Conservation (phyloP, 176 grass and related monocot species). For the Lolium perenne region DNA sequence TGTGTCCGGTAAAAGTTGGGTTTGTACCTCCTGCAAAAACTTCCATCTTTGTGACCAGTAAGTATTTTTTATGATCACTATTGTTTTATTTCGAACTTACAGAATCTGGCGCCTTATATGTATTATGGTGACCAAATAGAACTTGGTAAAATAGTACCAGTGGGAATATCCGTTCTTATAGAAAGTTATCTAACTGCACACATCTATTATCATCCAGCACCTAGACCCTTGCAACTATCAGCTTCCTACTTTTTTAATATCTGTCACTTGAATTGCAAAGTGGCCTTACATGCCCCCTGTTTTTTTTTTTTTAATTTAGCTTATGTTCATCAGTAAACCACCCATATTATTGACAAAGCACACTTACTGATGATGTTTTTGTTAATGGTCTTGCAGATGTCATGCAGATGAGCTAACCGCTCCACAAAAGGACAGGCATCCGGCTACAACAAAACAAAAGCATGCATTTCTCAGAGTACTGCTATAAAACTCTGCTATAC, state of each 20-base stretch:
- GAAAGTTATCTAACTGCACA: constrained; percentile 16
- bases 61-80: constrained; percentile 42
- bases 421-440: constrained; percentile 76
- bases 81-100: constrained; percentile 30
- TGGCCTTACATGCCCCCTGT: constrained; percentile 4
- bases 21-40: constrained; percentile 82
- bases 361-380: constrained; percentile 3
- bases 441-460: constrained; percentile 70
- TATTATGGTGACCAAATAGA: not conserved
- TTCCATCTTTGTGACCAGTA: constrained; percentile 91
- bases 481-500: constrained; percentile 30
- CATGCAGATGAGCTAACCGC: constrained; percentile 63
- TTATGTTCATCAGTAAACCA: not conserved
- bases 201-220: not conserved
- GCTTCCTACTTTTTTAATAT: constrained; percentile 11
- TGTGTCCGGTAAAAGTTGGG: constrained; percentile 72
- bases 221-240: not conserved
- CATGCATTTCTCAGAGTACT: constrained; percentile 73
- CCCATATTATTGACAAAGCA: not conserved
- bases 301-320: not conserved
- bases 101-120: not conserved
- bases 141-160: constrained; percentile 6
- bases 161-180: not conserved
- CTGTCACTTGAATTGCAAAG: constrained; percentile 8
- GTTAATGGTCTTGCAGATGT: constrained; percentile 68